phyloP scores from a whole-genome alignment of 805 yeast genomes.

The Myxozyma geophila region DNA sequence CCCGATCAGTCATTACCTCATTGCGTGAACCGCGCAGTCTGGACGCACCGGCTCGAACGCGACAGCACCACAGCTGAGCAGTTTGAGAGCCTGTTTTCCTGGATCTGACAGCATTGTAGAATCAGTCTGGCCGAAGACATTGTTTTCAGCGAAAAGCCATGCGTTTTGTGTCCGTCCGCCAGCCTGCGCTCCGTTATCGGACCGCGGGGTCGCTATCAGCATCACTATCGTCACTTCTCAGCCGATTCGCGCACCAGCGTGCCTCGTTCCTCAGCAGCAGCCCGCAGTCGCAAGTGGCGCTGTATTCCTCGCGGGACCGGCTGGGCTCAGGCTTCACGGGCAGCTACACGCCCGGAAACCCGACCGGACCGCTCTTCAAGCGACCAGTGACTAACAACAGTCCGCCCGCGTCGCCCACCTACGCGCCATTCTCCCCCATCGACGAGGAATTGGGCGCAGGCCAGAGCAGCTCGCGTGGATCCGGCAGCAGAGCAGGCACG shows the following conservation, averaged over 20 bases:
- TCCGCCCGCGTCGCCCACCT: conserved; percentile 4
- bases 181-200: no score
- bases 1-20: background rate
- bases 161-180: no score
- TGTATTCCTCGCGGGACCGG: conserved; percentile 19
- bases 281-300: background rate
- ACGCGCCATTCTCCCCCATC: background rate
- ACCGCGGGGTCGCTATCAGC: no score
- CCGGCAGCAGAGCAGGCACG: background rate
- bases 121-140: no score
- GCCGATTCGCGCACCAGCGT: background rate
- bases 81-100: no score
- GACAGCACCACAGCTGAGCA: no score
- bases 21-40: background rate
- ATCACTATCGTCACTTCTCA: background rate
- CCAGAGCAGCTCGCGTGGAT: conserved; percentile 1
- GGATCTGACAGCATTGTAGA: no score
- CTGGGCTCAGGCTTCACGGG: conserved; percentile 21
- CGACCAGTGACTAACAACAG: background rate
- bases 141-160: no score
- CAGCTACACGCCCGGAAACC: conserved; percentile 19
- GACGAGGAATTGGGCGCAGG: conserved; percentile 12
- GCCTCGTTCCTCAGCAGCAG: background rate
- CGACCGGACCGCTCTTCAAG: conserved; percentile 28
- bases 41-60: no score